Conservation (phyloP, 116 monocot species). For the Trichopus zeylanicus region DNA sequence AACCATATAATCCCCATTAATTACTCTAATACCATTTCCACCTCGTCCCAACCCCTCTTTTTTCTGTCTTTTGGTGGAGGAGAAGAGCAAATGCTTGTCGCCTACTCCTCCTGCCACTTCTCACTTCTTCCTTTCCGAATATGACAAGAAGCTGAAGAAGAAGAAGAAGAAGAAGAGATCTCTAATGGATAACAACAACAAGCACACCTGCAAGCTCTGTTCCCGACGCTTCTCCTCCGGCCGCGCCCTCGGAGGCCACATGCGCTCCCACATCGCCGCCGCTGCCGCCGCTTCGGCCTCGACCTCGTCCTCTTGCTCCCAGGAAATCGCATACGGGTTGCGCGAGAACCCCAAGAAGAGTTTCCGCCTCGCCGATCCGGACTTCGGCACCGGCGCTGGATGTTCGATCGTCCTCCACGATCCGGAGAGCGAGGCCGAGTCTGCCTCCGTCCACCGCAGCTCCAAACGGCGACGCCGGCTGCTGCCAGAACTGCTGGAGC, state of each 20-base stretch:
- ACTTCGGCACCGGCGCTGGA: slow-evolving; percentile 31
- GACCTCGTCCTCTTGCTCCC: neutral
- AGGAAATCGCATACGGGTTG: slow-evolving; percentile 56
- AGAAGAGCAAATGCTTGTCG: no score
- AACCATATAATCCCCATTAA: no score
- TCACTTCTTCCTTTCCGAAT: no score
- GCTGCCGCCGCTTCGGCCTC: slow-evolving; percentile 19
- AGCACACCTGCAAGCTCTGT: slow-evolving; percentile 66
- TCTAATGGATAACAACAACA: no score
- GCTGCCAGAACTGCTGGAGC: slow-evolving; percentile 6
- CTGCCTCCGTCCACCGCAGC: slow-evolving; percentile 24
- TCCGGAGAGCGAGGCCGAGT: slow-evolving; percentile 73
- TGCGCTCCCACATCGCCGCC: slow-evolving; percentile 67
- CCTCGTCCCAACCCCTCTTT: no score
- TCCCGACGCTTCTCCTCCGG: slow-evolving; percentile 68
- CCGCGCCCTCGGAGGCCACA: slow-evolving; percentile 74
- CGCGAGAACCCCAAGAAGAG: slow-evolving; percentile 82
- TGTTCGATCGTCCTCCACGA: slow-evolving; percentile 36
- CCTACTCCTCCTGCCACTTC: no score
- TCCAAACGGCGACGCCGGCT: slow-evolving; percentile 38
- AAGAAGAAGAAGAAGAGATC: no score
- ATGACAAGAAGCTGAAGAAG: no score
- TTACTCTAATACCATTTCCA: no score
- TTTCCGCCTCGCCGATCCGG: slow-evolving; percentile 59
- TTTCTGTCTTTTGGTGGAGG: no score